Conservation (phyloP, 2,329 filamentous ascomycete genomes). For the Fusarium agapanthi region DNA sequence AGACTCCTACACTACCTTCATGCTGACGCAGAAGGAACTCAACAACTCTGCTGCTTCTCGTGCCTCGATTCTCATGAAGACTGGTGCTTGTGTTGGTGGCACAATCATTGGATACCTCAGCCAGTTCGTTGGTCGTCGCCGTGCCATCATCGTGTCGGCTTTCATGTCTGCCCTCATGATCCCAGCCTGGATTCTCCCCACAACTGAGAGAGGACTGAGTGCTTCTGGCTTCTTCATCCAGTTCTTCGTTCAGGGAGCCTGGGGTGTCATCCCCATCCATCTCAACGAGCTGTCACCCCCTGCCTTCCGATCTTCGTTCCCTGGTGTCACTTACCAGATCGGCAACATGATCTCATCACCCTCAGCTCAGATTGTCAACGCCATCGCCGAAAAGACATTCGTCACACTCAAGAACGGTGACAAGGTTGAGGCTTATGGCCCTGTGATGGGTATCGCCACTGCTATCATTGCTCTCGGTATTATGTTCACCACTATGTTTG, state of each 20-base stretch:
- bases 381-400: conserved; percentile 70
- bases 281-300: conserved; percentile 77
- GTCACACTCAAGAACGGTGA: conserved; percentile 64
- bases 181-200: conserved; percentile 75
- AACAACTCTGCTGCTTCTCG: conserved; percentile 70
- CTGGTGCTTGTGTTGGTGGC: conserved; percentile 77
- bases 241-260: conserved; percentile 72
- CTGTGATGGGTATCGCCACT: conserved; percentile 78
- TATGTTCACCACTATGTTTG: conserved; percentile 71
- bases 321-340: conserved; percentile 76
- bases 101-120: conserved; percentile 78
- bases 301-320: conserved; percentile 75
- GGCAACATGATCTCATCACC: conserved; percentile 80
- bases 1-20: conserved; percentile 84
- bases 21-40: conserved; percentile 77
- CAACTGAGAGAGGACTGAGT: conserved; percentile 66
- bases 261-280: conserved; percentile 76
- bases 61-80: conserved; percentile 85
- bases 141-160: conserved; percentile 69
- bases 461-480: conserved; percentile 80
- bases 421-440: conserved; percentile 74
- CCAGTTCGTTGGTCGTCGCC: conserved; percentile 78
- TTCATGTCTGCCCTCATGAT: conserved; percentile 69
- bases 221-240: conserved; percentile 75
- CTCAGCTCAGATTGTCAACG: conserved; percentile 80